These are phyloP conservation scores for Auricularia auricula-judae DNA, from an alignment of 768 basidiomycete species.

Conservation along the genomic window DNA sequence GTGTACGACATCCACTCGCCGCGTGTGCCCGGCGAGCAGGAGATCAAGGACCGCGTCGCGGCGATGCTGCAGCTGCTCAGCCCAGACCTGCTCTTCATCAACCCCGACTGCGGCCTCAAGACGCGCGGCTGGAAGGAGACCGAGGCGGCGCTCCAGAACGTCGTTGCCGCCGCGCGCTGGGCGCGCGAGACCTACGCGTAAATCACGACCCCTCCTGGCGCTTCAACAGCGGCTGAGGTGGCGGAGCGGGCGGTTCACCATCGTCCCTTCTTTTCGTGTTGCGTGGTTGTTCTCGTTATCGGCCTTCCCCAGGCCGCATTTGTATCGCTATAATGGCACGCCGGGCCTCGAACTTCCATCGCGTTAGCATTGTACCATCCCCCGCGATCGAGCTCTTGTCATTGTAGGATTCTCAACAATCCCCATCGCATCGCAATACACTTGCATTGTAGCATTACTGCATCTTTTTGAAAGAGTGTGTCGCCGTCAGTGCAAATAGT, in stretches of 20 bases:
- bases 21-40: constrained; percentile 86
- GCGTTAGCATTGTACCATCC: neutral
- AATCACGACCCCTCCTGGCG: constrained; percentile 38
- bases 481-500: neutral
- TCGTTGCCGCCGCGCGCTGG: constrained; percentile 89
- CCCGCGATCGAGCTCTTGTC: neutral
- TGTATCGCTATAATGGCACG: neutral
- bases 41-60: constrained; percentile 88
- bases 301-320: neutral
- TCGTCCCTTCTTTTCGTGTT: neutral
- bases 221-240: constrained; percentile 70
- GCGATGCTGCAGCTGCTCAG: constrained; percentile 76
- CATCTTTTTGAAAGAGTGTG: neutral
- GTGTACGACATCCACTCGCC: constrained; percentile 99
- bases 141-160: constrained; percentile 74
- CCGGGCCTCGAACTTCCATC: neutral
- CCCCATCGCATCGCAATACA: neutral
- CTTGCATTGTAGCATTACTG: neutral
- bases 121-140: constrained; percentile 99
- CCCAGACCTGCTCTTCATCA: constrained; percentile 74
- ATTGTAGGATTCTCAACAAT: constrained; percentile 1
- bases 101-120: constrained; percentile 98
- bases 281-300: neutral
- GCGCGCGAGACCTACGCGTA: constrained; percentile 76
- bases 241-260: neutral